phyloP scores from a whole-genome alignment of 805 yeast species.

The Debaryomyces prosopidis region DNA sequence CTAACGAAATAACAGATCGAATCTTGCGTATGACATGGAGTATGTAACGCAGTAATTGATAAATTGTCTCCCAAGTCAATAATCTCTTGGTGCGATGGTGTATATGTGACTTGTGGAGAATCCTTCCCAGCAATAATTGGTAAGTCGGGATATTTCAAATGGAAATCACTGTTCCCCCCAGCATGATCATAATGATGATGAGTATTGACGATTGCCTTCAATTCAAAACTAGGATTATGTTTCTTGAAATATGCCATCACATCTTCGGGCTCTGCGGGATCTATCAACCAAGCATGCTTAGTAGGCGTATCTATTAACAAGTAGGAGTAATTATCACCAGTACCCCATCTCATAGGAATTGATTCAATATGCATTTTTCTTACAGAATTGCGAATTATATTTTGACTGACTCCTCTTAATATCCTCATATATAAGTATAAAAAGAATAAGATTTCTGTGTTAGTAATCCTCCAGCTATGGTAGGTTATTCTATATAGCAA shows the following conservation, averaged over 20 bases:
- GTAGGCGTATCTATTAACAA: constrained; percentile 68
- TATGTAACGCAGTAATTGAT: constrained; percentile 77
- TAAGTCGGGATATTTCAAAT: constrained; percentile 41
- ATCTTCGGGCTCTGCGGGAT: constrained; percentile 88
- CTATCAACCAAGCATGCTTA: constrained; percentile 77
- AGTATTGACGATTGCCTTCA: constrained; percentile 84
- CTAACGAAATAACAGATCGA: constrained; percentile 82
- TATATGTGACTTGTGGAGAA: constrained; percentile 67
- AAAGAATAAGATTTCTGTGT: background rate
- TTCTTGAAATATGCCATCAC: constrained; percentile 46
- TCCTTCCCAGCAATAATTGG: constrained; percentile 85
- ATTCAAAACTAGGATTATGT: constrained; percentile 41
- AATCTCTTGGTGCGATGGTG: constrained; percentile 65
- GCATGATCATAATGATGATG: constrained; percentile 97
- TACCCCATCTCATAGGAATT: constrained; percentile 93
- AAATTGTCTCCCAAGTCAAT: constrained; percentile 65
- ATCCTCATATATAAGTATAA: background rate
- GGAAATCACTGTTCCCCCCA: constrained; percentile 69
- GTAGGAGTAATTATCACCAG: constrained; percentile 90
- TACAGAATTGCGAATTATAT: background rate
- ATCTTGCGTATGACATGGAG: constrained; percentile 98
- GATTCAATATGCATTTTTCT: constrained; percentile 78
- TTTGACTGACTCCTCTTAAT: background rate
- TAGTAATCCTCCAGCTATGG: no score
- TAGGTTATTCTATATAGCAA: no score